A percentile compares a stretch with the other conserved stretches of the same genome.
Evolutionary conservation across 257 asterid genomes (phyloP).

Genomic region (Lantana camara): DNA sequence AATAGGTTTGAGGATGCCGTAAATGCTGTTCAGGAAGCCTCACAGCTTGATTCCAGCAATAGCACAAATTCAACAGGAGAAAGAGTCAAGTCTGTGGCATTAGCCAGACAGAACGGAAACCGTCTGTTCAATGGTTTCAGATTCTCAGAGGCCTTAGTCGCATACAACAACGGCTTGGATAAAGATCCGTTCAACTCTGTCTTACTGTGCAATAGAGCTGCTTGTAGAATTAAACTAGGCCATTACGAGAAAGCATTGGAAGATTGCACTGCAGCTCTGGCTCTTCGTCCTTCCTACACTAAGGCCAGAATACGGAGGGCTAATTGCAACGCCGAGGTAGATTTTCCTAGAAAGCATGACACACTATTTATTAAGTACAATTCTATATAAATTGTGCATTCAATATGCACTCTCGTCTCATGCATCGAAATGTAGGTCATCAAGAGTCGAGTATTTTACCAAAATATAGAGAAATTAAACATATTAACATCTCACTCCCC

Average conservation of each 20-base stretch:
- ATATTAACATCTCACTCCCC: too few relatives aligned
- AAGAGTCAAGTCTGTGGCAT: constrained; percentile 35
- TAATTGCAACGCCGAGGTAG: constrained; percentile 57
- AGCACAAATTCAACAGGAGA: constrained; percentile 30
- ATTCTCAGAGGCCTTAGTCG: constrained; percentile 47
- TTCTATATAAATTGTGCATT: too few relatives aligned
- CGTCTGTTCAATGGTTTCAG: constrained; percentile 43
- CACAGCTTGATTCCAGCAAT: constrained; percentile 38
- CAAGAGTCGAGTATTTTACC: too few relatives aligned
- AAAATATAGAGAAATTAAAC: too few relatives aligned
- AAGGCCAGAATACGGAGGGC: constrained; percentile 67
- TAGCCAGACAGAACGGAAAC: constrained; percentile 54
- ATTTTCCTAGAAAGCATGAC: not conserved
- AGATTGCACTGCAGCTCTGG: constrained; percentile 60
- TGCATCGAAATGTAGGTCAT: too few relatives aligned
- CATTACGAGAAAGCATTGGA: constrained; percentile 63
- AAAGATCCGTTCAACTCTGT: constrained; percentile 52
- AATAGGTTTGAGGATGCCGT: constrained; percentile 71
- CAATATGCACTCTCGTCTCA: too few relatives aligned
- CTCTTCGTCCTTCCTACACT: constrained; percentile 49
- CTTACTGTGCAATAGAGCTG: constrained; percentile 63
- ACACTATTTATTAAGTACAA: too few relatives aligned
- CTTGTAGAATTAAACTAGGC: constrained; percentile 53
- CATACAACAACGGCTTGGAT: constrained; percentile 56
- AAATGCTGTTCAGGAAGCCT: constrained; percentile 42